Conservation (phyloP, 345 rosid species). For the Syzygium aqueum region DNA sequence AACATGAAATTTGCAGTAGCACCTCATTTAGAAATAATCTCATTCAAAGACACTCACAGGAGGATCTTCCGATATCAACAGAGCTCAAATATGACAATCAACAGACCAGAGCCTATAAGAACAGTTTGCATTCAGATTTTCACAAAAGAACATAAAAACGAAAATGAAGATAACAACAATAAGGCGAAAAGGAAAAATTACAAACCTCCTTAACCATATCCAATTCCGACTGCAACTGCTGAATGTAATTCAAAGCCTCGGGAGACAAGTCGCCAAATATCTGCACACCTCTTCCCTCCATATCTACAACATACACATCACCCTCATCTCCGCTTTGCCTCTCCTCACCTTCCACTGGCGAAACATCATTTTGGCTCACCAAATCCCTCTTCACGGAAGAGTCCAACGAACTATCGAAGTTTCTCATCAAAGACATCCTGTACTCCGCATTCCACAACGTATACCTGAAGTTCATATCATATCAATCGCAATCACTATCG, state of each 20-base stretch:
- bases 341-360: slow-evolving; percentile 19
- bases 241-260: slow-evolving; percentile 57
- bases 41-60: not conserved
- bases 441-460: slow-evolving; percentile 96
- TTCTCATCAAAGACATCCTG: slow-evolving; percentile 63
- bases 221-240: slow-evolving; percentile 56
- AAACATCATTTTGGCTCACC: slow-evolving; percentile 8
- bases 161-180: not conserved
- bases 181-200: not conserved
- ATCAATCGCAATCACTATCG: not conserved
- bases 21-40: not conserved
- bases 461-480: slow-evolving; percentile 34
- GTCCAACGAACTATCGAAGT: slow-evolving; percentile 43
- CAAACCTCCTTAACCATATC: slow-evolving; percentile 45
- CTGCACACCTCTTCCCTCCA: slow-evolving; percentile 42
- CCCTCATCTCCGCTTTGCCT: slow-evolving; percentile 7
- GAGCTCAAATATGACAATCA: not conserved
- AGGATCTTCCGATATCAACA: not conserved
- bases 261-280: slow-evolving; percentile 61
- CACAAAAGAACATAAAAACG: not conserved
- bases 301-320: slow-evolving; percentile 16
- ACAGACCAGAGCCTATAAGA: not conserved
- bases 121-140: not conserved
- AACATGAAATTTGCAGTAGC: not conserved
- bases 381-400: slow-evolving; percentile 10